Conservation (phyloP, 208 protist species). For the Trypanosoma avium region DNA sequence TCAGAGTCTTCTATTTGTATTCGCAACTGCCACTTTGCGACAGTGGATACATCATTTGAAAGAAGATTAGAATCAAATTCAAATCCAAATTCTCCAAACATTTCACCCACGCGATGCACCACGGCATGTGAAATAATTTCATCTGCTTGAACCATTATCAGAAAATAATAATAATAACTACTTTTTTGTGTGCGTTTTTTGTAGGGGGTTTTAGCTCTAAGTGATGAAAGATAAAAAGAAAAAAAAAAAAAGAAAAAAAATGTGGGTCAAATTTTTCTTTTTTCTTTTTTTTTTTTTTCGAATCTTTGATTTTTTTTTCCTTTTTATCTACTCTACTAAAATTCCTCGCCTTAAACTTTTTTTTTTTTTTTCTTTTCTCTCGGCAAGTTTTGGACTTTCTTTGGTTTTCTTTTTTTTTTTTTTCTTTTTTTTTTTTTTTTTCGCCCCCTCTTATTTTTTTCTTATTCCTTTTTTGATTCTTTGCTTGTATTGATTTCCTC, state of each 20-base stretch:
- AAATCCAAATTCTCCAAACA: conserved; percentile 89
- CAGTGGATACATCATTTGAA: conserved; percentile 26
- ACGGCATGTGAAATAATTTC: conserved; percentile 66
- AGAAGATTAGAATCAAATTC: conserved; percentile 24
- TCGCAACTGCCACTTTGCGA: conserved; percentile 69
- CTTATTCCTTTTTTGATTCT: too few species aligned
- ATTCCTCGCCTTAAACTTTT: not conserved
- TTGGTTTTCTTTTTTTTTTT: conserved; percentile 3
- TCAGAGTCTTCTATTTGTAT: conserved; percentile 12
- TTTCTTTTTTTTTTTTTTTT: not conserved
- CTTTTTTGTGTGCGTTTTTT: not conserved
- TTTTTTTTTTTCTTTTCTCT: not conserved
- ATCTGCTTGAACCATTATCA: not conserved
- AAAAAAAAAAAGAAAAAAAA: conserved; percentile 3
- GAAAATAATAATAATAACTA: conserved; percentile 8
- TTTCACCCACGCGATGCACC: conserved; percentile 81
- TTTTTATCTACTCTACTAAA: too few species aligned
- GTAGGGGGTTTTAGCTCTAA: too few species aligned
- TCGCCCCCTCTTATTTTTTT: not conserved
- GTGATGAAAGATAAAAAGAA: not conserved
- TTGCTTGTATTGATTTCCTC: too few species aligned
- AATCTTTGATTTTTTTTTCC: not conserved
- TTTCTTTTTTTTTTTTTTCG: not conserved
- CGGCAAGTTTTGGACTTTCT: too few species aligned
- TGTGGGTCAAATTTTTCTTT: not conserved